Evolutionary conservation across 2,329 filamentous ascomycete genomes (phyloP).

Genomic region (Davidsoniella neocaledoniae): DNA sequence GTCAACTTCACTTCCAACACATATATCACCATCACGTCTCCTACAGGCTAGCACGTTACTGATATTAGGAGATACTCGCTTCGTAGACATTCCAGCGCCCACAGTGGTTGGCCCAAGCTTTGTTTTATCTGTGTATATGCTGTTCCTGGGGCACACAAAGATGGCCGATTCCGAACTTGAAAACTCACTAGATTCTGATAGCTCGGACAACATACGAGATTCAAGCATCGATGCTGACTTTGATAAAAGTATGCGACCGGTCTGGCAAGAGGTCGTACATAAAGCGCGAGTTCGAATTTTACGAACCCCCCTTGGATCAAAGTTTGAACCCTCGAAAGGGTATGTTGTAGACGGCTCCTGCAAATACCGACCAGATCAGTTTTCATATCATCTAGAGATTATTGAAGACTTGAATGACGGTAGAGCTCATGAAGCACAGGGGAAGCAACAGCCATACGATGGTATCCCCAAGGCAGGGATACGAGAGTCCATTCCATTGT

Average conservation of each 20-base stretch:
- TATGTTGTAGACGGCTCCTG: neutral
- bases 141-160: conserved; percentile 62
- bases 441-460: conserved; percentile 22
- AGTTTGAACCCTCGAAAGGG: neutral
- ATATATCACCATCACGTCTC: conserved; percentile 77
- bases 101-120: conserved; percentile 82
- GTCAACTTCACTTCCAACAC: conserved; percentile 59
- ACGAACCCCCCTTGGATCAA: conserved; percentile 35
- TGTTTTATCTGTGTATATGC: conserved; percentile 80
- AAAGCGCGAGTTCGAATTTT: conserved; percentile 74
- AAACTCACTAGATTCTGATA: neutral
- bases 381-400: conserved; percentile 65
- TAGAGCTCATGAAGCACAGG: conserved; percentile 30
- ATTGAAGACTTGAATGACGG: conserved; percentile 60
- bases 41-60: conserved; percentile 87
- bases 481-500: conserved; percentile 34
- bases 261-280: conserved; percentile 90
- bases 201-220: no score
- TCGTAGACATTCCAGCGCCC: conserved; percentile 41
- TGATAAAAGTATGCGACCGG: conserved; percentile 35
- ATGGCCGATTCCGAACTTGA: neutral
- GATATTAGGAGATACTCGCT: conserved; percentile 72
- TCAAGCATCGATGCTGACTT: neutral
- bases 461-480: conserved; percentile 29
- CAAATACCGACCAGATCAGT: conserved; percentile 24